Conservation (phyloP, 2,329 filamentous ascomycete species). For the Diaporthe velutina region DNA sequence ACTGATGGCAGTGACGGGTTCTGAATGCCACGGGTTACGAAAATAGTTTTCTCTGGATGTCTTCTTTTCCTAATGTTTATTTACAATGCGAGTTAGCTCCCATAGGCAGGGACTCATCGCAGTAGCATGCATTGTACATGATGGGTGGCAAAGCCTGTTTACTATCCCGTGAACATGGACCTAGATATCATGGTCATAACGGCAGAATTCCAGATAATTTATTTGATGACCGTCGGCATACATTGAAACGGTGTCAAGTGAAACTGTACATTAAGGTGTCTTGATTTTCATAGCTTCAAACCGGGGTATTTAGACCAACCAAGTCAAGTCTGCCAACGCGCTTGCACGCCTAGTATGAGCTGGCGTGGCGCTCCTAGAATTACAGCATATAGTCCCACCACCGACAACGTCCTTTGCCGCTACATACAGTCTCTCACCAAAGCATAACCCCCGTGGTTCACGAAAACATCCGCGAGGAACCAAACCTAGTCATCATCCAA, state of each 20-base stretch:
- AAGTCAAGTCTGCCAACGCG: not conserved
- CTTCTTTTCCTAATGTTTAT: constrained; percentile 10
- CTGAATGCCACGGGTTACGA: not conserved
- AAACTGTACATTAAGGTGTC: not conserved
- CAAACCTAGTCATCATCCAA: not conserved
- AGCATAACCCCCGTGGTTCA: not conserved
- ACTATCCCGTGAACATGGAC: not conserved
- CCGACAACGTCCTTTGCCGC: not conserved
- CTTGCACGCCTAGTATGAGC: not conserved
- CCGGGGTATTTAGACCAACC: constrained; percentile 22
- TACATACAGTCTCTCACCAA: not conserved
- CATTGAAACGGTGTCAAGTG: no score
- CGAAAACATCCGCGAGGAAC: no score
- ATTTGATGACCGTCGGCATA: not conserved
- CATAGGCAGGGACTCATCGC: not conserved
- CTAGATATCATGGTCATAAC: not conserved
- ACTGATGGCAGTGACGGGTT: not conserved
- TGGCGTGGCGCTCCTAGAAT: constrained; percentile 4
- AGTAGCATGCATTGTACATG: not conserved
- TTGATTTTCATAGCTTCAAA: not conserved
- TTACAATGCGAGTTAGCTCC: not conserved
- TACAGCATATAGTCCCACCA: not conserved
- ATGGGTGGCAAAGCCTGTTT: not conserved
- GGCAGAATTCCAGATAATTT: not conserved
- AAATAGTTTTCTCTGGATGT: not conserved